Conservation (phyloP, 495 filamentous ascomycete species). For the Penicillium chermesinum region DNA sequence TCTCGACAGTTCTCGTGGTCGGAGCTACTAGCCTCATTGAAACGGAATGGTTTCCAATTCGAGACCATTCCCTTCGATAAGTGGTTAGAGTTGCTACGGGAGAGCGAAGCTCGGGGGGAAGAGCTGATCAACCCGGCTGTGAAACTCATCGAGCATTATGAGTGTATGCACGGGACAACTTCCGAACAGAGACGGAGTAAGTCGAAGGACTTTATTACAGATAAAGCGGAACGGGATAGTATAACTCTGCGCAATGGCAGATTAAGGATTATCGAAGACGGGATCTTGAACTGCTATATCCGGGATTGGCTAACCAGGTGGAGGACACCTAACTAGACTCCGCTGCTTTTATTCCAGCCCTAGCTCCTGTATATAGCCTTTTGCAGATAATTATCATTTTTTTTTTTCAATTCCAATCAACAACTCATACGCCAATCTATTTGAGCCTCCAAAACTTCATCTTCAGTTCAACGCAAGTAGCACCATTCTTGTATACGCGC, state of each 20-base stretch:
- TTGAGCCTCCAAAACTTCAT: no score
- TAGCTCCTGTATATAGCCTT: neutral
- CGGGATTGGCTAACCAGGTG: slow-evolving; percentile 34
- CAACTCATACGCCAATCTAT: no score
- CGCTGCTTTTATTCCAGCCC: neutral
- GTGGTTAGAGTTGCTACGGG: slow-evolving; percentile 46
- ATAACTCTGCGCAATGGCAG: slow-evolving; percentile 30
- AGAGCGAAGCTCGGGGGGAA: slow-evolving; percentile 41
- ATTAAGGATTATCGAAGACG: slow-evolving; percentile 32
- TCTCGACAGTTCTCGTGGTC: slow-evolving; percentile 48
- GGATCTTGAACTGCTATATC: slow-evolving; percentile 32
- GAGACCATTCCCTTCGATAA: slow-evolving; percentile 36
- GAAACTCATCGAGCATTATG: slow-evolving; percentile 55
- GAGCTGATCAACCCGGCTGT: slow-evolving; percentile 51
- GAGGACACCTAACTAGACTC: slow-evolving; percentile 6
- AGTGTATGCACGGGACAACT: slow-evolving; percentile 28
- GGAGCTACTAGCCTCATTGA: slow-evolving; percentile 43
- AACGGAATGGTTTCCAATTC: slow-evolving; percentile 40
- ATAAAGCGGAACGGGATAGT: slow-evolving; percentile 35
- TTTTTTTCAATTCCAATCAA: neutral
- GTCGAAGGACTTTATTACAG: slow-evolving; percentile 23
- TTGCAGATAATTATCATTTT: neutral
- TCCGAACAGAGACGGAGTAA: neutral
- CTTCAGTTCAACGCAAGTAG: no score
- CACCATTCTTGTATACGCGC: no score